Conservation (phyloP, 176 grass and related monocot species). For the Thinopyrum elongatum region DNA sequence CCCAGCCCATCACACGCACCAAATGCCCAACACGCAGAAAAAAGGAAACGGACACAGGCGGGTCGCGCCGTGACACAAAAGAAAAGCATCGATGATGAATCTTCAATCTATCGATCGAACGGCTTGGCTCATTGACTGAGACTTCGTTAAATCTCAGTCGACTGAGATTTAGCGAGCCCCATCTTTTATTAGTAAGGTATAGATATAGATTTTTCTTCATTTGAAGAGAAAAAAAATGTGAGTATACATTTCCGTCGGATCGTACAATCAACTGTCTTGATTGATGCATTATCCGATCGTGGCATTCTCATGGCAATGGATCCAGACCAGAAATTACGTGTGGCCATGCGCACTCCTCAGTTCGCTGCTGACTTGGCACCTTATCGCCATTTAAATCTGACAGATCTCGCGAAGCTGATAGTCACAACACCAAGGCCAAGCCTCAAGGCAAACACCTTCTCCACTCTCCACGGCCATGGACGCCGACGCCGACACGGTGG, state of each 20-base stretch:
- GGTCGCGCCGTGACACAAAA: too few relatives aligned
- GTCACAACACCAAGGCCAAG: background rate
- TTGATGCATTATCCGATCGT: slow-evolving; percentile 1
- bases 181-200: too few relatives aligned
- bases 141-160: too few relatives aligned
- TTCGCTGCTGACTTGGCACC: background rate
- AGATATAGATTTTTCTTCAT: too few relatives aligned
- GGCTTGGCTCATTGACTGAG: too few relatives aligned
- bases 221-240: background rate
- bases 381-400: background rate
- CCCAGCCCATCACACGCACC: too few relatives aligned
- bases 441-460: background rate
- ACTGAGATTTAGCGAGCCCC: too few relatives aligned
- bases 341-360: background rate
- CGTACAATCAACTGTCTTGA: background rate
- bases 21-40: too few relatives aligned
- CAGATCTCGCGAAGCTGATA: background rate
- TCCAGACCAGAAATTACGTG: background rate
- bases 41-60: too few relatives aligned
- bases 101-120: too few relatives aligned
- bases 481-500: slow-evolving; percentile 27
- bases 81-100: too few relatives aligned
- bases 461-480: background rate
- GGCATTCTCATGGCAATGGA: background rate
- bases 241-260: background rate